phyloP scores from a whole-genome alignment of 2,329 filamentous ascomycete species.

The Trichophyton equinum region DNA sequence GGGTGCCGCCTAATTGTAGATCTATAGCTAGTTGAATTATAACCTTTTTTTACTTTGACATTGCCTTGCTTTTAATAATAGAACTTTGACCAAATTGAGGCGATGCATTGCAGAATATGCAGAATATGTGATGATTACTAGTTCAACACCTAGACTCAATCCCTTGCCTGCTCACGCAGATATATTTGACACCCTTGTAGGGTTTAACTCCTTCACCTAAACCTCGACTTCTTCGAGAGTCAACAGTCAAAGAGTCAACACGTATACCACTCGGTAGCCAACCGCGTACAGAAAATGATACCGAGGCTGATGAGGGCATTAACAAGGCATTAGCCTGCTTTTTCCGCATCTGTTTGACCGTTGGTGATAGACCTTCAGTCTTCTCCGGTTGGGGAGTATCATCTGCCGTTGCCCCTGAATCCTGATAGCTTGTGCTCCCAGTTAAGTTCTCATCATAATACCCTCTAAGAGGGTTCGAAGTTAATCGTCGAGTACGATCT shows the following conservation, averaged over 20 bases:
- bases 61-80: neutral
- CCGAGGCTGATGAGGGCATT: slow-evolving; percentile 66
- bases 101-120: neutral
- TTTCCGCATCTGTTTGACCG: neutral
- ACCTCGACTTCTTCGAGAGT: slow-evolving; percentile 69
- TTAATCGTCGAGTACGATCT: slow-evolving; percentile 3
- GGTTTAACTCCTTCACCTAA: slow-evolving; percentile 80
- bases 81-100: neutral
- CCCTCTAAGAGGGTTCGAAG: slow-evolving; percentile 31
- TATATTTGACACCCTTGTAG: slow-evolving; percentile 96
- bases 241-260: slow-evolving; percentile 49
- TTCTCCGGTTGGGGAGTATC: neutral
- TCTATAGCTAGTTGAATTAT: too few species aligned
- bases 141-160: slow-evolving; percentile 33
- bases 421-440: slow-evolving; percentile 1
- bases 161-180: slow-evolving; percentile 56
- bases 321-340: slow-evolving; percentile 48
- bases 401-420: neutral
- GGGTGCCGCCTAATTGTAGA: too few species aligned
- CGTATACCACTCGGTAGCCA: slow-evolving; percentile 53
- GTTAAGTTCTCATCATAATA: slow-evolving; percentile 30
- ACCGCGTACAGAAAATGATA: slow-evolving; percentile 51
- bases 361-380: neutral
- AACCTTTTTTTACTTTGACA: neutral
- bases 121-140: neutral